Evolutionary conservation across 2,329 filamentous ascomycete genomes (phyloP).

Genomic region (Thelonectria discophora): DNA sequence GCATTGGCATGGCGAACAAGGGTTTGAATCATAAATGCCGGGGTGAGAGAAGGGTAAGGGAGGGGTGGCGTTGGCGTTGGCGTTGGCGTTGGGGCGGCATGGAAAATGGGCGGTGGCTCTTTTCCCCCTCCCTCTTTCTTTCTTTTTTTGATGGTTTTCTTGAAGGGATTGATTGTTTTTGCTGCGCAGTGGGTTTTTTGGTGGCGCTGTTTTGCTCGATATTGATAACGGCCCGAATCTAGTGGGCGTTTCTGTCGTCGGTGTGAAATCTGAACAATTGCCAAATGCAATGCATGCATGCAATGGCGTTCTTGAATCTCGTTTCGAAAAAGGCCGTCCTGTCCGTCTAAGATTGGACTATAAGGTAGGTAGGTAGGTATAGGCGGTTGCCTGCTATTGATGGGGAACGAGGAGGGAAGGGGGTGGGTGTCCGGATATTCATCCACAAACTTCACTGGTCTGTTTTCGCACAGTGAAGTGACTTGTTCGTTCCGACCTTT

Average conservation of each 20-base stretch:
- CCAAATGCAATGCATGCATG: background rate
- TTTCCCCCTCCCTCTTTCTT: background rate
- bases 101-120: constrained; percentile 6
- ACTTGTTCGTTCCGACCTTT: too few species aligned
- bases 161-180: too few species aligned
- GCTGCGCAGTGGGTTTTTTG: background rate
- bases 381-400: too few species aligned
- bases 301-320: background rate
- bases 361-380: too few species aligned
- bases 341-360: background rate
- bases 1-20: constrained; percentile 19
- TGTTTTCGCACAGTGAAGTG: too few species aligned
- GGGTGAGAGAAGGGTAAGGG: background rate
- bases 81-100: too few species aligned
- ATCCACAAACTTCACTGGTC: too few species aligned
- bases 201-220: background rate
- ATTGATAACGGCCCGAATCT: constrained; percentile 2
- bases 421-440: too few species aligned
- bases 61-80: too few species aligned
- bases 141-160: background rate
- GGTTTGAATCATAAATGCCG: constrained; percentile 5
- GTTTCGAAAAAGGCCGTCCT: background rate
- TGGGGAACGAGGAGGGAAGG: too few species aligned
- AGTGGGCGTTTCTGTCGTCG: background rate
- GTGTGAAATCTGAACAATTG: background rate